These are phyloP conservation scores for Teratosphaeria epicoccoides DNA, from an alignment of 2,329 filamentous ascomycete species.

Conservation along the genomic window DNA sequence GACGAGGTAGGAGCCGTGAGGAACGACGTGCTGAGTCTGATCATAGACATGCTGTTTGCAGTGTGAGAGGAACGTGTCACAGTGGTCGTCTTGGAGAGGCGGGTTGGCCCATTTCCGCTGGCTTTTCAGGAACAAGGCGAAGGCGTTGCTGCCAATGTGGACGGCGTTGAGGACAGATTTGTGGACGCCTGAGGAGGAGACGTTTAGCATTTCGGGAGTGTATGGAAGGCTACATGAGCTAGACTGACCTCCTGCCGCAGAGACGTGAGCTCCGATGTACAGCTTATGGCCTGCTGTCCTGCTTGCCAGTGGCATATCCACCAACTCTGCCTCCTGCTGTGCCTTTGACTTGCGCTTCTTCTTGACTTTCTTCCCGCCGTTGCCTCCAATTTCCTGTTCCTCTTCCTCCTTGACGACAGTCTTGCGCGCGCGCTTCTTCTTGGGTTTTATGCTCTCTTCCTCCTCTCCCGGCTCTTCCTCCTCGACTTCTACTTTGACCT, in stretches of 20 bases:
- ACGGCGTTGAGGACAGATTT: conserved; percentile 55
- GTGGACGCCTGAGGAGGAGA: conserved; percentile 59
- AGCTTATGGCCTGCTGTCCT: conserved; percentile 65
- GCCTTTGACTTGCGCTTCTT: conserved; percentile 40
- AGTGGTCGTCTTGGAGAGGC: conserved; percentile 57
- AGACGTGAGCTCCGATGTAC: conserved; percentile 87
- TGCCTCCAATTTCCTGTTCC: background rate
- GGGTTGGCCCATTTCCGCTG: conserved; percentile 92
- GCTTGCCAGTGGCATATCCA: conserved; percentile 53
- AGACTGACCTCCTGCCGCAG: conserved; percentile 65
- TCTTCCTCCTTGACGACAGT: conserved; percentile 9
- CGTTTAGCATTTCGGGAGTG: conserved; percentile 1
- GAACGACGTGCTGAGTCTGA: conserved; percentile 62
- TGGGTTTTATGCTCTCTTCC: conserved; percentile 4
- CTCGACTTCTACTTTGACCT: conserved; percentile 5
- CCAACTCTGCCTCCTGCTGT: conserved; percentile 46
- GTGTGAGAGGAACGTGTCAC: conserved; percentile 56
- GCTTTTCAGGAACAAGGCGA: conserved; percentile 90
- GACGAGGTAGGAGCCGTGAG: conserved; percentile 92
- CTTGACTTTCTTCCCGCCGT: conserved; percentile 10
- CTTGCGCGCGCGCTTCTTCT: conserved; percentile 8
- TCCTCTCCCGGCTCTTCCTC: conserved; percentile 1
- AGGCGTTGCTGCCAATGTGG: conserved; percentile 63
- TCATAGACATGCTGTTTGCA: conserved; percentile 64
- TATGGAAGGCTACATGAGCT: conserved; percentile 1